Evolutionary conservation across 768 basidiomycete species (phyloP).

Genomic region (Tricholoma furcatifolium): DNA sequence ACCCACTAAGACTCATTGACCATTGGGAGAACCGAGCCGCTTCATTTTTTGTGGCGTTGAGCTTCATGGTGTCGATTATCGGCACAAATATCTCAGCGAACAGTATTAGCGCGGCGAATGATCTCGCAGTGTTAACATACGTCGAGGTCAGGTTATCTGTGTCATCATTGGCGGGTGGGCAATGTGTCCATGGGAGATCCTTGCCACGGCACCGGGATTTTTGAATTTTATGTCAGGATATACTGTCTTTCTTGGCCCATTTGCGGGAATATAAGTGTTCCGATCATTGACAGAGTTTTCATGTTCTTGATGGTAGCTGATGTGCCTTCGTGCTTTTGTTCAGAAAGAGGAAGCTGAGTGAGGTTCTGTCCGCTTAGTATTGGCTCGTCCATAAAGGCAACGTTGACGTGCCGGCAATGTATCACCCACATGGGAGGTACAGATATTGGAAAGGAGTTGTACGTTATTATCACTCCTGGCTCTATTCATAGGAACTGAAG

Average conservation of each 20-base stretch:
- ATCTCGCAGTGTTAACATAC: slow-evolving; percentile 83
- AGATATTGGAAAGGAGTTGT: slow-evolving; percentile 75
- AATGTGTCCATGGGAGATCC: slow-evolving; percentile 85
- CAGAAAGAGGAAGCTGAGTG: not conserved
- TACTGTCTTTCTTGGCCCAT: slow-evolving; percentile 83
- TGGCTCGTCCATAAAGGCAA: slow-evolving; percentile 73
- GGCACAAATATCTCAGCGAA: slow-evolving; percentile 81
- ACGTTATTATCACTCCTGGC: slow-evolving; percentile 23
- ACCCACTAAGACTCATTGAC: slow-evolving; percentile 74
- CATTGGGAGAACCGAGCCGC: slow-evolving; percentile 84
- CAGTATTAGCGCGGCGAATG: slow-evolving; percentile 70
- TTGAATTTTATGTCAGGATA: slow-evolving; percentile 81
- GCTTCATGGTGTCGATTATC: slow-evolving; percentile 71
- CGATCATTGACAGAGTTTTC: not conserved
- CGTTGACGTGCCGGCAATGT: slow-evolving; percentile 84
- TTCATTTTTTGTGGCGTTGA: slow-evolving; percentile 79
- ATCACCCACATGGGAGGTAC: slow-evolving; percentile 76
- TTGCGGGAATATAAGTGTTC: slow-evolving; percentile 67
- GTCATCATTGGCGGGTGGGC: slow-evolving; percentile 84
- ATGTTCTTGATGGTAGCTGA: slow-evolving; percentile 35
- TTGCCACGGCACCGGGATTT: slow-evolving; percentile 66
- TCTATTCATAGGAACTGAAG: not conserved
- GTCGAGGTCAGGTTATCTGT: slow-evolving; percentile 76
- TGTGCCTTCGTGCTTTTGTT: slow-evolving; percentile 27
- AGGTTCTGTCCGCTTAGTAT: slow-evolving; percentile 41